phyloP scores from a whole-genome alignment of 495 filamentous ascomycete genomes.

The Podospora conica region DNA sequence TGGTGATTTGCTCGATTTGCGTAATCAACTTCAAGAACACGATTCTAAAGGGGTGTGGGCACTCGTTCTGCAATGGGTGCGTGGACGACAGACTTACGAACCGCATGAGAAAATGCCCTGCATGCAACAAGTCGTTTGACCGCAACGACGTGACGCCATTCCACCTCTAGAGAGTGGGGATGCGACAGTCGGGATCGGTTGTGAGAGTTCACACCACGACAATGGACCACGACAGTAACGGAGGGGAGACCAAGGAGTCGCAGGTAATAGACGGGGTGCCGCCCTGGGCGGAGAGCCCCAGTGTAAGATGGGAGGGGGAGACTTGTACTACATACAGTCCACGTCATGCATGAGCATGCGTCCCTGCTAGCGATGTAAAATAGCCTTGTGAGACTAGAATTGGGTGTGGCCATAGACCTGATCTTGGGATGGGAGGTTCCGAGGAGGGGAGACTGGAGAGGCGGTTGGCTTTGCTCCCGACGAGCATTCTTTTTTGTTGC shows the following conservation, averaged over 20 bases:
- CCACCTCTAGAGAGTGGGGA: too few species aligned
- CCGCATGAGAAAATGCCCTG: constrained; percentile 90
- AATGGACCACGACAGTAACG: not conserved
- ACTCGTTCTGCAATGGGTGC: constrained; percentile 88
- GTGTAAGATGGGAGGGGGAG: not conserved
- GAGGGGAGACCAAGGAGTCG: not conserved
- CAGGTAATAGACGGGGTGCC: not conserved
- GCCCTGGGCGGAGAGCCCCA: not conserved
- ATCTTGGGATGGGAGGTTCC: not conserved
- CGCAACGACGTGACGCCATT: constrained; percentile 75
- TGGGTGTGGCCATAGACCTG: not conserved
- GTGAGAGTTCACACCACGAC: too few species aligned
- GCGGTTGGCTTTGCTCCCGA: not conserved
- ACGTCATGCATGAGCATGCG: not conserved
- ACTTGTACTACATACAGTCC: not conserved
- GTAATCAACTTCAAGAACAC: constrained; percentile 89
- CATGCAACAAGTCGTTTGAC: constrained; percentile 84
- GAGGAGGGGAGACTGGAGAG: not conserved
- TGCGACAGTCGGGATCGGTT: too few species aligned
- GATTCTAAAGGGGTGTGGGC: constrained; percentile 86
- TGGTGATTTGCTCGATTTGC: constrained; percentile 88
- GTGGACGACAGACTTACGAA: constrained; percentile 80
- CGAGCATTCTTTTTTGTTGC: not conserved
- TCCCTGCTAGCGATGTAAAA: not conserved
- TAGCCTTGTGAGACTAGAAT: constrained; percentile 2